These are phyloP conservation scores for Nepenthes gracilis DNA, from an alignment of 148 eudicot genomes.

Conservation along the genomic window DNA sequence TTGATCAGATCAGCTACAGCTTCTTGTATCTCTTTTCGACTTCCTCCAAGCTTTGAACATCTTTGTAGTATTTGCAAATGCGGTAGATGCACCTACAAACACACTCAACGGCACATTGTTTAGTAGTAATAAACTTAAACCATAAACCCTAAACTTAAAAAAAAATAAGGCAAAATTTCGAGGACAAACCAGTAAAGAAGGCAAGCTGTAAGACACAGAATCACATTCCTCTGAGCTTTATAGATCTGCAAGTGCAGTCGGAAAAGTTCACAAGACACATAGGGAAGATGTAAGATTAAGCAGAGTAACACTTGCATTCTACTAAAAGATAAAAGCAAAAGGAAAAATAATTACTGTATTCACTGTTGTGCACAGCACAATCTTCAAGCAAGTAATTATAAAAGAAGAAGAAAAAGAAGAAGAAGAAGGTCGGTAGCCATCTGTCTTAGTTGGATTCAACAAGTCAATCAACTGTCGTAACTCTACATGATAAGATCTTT, in stretches of 20 bases:
- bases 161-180: neutral
- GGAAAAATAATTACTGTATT: no score
- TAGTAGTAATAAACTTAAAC: neutral
- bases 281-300: neutral
- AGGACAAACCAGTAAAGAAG: conserved; percentile 72
- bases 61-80: conserved; percentile 68
- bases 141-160: neutral
- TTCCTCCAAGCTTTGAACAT: conserved; percentile 78
- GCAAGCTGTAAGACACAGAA: conserved; percentile 61
- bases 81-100: conserved; percentile 70
- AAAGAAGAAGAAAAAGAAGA: no score
- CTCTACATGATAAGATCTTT: no score
- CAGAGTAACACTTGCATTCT: neutral
- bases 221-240: conserved; percentile 85
- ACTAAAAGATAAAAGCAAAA: no score
- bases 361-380: no score
- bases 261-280: neutral
- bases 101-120: neutral
- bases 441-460: no score
- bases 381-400: no score
- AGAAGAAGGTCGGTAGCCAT: no score
- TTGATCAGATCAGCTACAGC: conserved; percentile 28
- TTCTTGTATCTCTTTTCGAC: conserved; percentile 89
- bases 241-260: conserved; percentile 35
- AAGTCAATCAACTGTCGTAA: no score